Percentiles rank a stretch among this genome's conserved stretches.
These are phyloP conservation scores for Aspergillus sp. DNA, from an alignment of 2,329 filamentous ascomycete genomes.

Conservation along the genomic window DNA sequence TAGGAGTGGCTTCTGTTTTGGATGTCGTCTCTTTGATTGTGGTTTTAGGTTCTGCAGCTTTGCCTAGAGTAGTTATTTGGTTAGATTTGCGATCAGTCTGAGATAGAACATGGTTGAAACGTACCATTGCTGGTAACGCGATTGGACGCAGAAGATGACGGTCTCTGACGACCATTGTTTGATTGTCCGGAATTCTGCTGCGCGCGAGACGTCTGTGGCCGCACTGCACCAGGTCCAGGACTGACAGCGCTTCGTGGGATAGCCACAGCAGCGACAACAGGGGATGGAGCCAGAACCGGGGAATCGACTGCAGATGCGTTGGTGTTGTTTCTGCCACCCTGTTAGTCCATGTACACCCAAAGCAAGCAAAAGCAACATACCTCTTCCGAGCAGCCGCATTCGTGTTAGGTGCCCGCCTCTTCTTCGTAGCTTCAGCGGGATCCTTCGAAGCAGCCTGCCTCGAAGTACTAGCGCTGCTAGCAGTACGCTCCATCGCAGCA, in stretches of 20 bases:
- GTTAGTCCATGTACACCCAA: conserved; percentile 12
- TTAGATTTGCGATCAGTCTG: conserved; percentile 20
- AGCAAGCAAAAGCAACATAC: conserved; percentile 44
- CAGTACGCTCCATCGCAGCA: conserved; percentile 44
- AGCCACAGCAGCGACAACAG: conserved; percentile 66
- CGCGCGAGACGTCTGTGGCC: conserved; percentile 68
- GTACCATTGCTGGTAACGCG: conserved; percentile 58
- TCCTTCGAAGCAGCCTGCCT: conserved; percentile 56
- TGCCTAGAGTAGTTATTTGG: conserved; percentile 27
- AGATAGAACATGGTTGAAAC: conserved; percentile 28
- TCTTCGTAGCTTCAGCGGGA: conserved; percentile 67
- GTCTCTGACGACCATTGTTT: conserved; percentile 57
- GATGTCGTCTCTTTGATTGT: conserved; percentile 52
- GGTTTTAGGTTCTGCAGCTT: conserved; percentile 53
- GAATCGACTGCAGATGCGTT: conserved; percentile 59
- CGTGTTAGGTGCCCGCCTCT: conserved; percentile 74
- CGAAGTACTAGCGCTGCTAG: conserved; percentile 34
- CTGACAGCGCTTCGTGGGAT: conserved; percentile 61
- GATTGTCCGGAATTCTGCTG: conserved; percentile 73
- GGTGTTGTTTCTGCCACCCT: conserved; percentile 46
- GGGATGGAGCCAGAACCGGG: conserved; percentile 73
- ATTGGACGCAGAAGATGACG: conserved; percentile 62
- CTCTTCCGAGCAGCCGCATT: conserved; percentile 70
- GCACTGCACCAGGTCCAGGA: conserved; percentile 59
- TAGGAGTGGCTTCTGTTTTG: conserved; percentile 27